phyloP scores from a whole-genome alignment of 2,329 filamentous ascomycete species.

The Penicillium sp. region DNA sequence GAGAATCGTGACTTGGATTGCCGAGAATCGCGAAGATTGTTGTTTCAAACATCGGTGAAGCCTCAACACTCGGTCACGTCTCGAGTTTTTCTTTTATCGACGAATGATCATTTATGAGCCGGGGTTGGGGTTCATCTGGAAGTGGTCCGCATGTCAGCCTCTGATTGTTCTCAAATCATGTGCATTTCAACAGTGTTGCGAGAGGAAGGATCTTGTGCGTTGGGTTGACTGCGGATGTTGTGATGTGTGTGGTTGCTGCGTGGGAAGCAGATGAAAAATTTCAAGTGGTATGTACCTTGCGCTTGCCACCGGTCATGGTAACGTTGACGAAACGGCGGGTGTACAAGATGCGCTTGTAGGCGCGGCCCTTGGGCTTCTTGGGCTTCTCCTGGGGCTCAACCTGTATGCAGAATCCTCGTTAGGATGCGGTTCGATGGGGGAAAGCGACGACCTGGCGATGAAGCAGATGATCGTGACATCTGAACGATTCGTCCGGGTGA shows the following conservation, averaged over 20 bases:
- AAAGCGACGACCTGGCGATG: not conserved
- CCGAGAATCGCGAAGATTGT: slow-evolving; percentile 16
- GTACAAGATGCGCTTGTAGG: slow-evolving; percentile 94
- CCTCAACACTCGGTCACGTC: slow-evolving; percentile 20
- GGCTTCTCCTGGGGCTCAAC: slow-evolving; percentile 64
- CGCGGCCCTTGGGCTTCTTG: slow-evolving; percentile 94
- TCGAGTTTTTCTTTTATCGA: slow-evolving; percentile 20
- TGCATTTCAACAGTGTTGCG: not conserved
- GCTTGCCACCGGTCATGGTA: slow-evolving; percentile 94
- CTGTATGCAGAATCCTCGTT: slow-evolving; percentile 18
- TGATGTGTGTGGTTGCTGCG: slow-evolving; percentile 20
- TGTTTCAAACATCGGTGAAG: slow-evolving; percentile 19
- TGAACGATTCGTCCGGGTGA: slow-evolving; percentile 5
- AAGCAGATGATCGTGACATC: not conserved
- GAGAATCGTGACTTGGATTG: slow-evolving; percentile 14
- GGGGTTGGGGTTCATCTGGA: slow-evolving; percentile 82
- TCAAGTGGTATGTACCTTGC: slow-evolving; percentile 62
- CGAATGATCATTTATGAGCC: slow-evolving; percentile 51
- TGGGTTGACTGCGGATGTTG: not conserved
- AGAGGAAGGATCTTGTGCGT: not conserved
- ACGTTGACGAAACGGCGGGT: slow-evolving; percentile 98
- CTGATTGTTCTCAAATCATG: not conserved
- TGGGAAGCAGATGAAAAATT: not conserved
- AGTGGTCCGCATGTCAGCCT: slow-evolving; percentile 13
- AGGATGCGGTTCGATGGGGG: slow-evolving; percentile 9